These are phyloP conservation scores for Cardamine occulta DNA, from an alignment of 345 rosid genomes.

Conservation along the genomic window DNA sequence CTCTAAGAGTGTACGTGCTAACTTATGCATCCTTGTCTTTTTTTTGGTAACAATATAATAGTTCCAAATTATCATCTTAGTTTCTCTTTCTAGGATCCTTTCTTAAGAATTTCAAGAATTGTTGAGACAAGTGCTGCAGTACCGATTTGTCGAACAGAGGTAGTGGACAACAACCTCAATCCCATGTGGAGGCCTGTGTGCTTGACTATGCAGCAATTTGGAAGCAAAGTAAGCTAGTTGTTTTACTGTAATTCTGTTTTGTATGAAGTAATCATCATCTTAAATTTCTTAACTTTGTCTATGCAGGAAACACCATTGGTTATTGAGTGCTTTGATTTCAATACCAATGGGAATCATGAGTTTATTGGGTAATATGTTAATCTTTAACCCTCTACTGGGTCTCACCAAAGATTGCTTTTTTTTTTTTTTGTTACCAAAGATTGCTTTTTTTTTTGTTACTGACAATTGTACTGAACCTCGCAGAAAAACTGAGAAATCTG, in stretches of 20 bases:
- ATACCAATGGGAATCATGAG: conserved; percentile 65
- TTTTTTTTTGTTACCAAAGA: background rate
- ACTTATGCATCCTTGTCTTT: background rate
- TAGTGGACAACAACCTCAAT: conserved; percentile 67
- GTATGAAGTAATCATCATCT: conserved; percentile 1
- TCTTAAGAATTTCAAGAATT: conserved; percentile 76
- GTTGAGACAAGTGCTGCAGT: conserved; percentile 57
- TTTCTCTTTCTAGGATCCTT: conserved; percentile 66
- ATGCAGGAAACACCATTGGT: conserved; percentile 73
- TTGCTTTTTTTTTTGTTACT: conserved; percentile 6
- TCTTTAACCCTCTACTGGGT: background rate
- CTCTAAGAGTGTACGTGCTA: conserved; percentile 72
- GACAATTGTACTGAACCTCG: conserved; percentile 27
- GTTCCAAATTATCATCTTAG: background rate
- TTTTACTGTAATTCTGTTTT: background rate
- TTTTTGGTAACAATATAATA: background rate
- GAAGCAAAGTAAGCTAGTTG: conserved; percentile 67
- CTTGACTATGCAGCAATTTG: conserved; percentile 80
- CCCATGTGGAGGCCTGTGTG: conserved; percentile 71
- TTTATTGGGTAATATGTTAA: conserved; percentile 65
- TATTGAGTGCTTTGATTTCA: conserved; percentile 86
- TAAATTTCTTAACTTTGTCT: conserved; percentile 1
- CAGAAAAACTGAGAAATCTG: conserved; percentile 74
- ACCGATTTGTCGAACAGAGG: conserved; percentile 85
- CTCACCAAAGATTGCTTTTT: conserved; percentile 4